Evolutionary conservation across 768 basidiomycete genomes (phyloP).

Genomic region (Tricholoma matsutake): DNA sequence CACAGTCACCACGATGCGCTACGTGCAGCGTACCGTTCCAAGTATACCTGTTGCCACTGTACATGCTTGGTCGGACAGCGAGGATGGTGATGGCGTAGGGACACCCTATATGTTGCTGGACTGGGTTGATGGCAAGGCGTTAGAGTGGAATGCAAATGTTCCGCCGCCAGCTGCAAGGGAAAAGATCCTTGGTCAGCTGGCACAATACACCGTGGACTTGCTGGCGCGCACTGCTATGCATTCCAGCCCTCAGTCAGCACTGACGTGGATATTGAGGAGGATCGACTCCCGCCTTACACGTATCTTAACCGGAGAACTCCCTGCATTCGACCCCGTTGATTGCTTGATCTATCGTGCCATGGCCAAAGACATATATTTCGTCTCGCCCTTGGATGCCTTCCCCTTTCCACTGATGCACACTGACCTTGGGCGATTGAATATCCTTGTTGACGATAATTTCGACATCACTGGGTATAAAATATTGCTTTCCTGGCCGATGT

Average conservation of each 20-base stretch:
- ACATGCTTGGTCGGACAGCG: conserved; percentile 10
- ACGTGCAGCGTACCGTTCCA: conserved; percentile 4
- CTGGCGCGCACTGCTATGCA: conserved; percentile 5
- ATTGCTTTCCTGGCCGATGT: conserved; percentile 2
- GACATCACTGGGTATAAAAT: conserved; percentile 9
- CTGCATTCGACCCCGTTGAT: conserved; percentile 9
- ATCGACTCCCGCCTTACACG: conserved; percentile 9
- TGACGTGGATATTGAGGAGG: conserved; percentile 9
- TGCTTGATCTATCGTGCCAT: conserved; percentile 10
- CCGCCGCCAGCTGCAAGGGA: conserved; percentile 6
- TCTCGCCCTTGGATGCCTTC: conserved; percentile 8
- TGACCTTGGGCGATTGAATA: conserved; percentile 6
- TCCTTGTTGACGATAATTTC: not conserved
- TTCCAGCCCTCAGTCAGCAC: conserved; percentile 5
- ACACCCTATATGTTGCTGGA: conserved; percentile 9
- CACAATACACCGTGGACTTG: conserved; percentile 8
- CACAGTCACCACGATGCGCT: conserved; percentile 9
- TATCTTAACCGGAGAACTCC: conserved; percentile 9
- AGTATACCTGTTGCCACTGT: conserved; percentile 10
- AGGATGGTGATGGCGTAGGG: conserved; percentile 11
- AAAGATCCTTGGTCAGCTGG: conserved; percentile 10
- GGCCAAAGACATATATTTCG: conserved; percentile 7
- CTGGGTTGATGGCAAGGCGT: conserved; percentile 6
- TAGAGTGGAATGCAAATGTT: conserved; percentile 7
- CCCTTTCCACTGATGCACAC: conserved; percentile 11